These are phyloP conservation scores for Epichloe uncinata DNA, from an alignment of 2,329 filamentous ascomycete species.

Conservation along the genomic window DNA sequence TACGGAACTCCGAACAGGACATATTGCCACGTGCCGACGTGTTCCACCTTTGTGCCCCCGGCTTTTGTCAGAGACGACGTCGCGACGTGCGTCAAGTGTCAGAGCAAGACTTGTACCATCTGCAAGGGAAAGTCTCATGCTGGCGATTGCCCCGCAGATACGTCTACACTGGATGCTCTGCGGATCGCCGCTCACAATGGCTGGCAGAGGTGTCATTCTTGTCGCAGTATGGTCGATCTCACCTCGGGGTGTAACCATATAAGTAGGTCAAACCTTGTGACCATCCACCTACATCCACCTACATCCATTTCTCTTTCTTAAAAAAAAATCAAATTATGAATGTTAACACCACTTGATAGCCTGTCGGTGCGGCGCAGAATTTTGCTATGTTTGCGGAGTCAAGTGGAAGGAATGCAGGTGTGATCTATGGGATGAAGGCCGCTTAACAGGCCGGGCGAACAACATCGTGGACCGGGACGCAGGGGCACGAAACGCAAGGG, in stretches of 20 bases:
- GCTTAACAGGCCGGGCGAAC: background rate
- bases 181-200: conserved; percentile 25
- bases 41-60: conserved; percentile 32
- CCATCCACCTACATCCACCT: no score
- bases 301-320: no score
- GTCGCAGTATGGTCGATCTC: conserved; percentile 34
- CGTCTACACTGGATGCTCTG: conserved; percentile 24
- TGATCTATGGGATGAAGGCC: conserved; percentile 22
- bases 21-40: conserved; percentile 34
- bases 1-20: conserved; percentile 31
- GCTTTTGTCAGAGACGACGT: conserved; percentile 17
- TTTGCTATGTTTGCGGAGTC: conserved; percentile 34
- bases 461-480: background rate
- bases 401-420: conserved; percentile 28
- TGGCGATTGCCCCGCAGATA: conserved; percentile 35
- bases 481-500: background rate
- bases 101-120: conserved; percentile 28
- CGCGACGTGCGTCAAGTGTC: conserved; percentile 31
- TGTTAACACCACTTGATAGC: conserved; percentile 13
- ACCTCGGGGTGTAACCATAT: conserved; percentile 42
- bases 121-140: conserved; percentile 36
- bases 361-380: conserved; percentile 32
- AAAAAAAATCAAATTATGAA: no score
- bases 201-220: conserved; percentile 39
- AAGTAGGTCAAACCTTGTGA: no score